These are phyloP conservation scores for Acarospora socialis DNA, from an alignment of 2,329 filamentous ascomycete species.

Conservation along the genomic window DNA sequence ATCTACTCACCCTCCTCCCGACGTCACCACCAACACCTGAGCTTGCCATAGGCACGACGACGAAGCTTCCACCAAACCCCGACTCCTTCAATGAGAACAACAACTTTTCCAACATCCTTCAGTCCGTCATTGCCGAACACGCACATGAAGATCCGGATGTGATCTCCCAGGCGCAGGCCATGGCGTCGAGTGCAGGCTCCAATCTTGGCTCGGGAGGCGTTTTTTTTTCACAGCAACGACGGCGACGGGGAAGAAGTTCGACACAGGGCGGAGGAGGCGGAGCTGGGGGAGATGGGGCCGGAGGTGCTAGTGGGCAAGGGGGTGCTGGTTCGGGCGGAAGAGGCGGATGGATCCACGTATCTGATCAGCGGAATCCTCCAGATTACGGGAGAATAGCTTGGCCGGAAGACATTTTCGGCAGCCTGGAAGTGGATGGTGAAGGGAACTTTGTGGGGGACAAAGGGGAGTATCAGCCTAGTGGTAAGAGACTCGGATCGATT, in stretches of 20 bases:
- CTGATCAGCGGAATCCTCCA: constrained; percentile 43
- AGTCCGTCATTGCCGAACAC: constrained; percentile 39
- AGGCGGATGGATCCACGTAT: constrained; percentile 51
- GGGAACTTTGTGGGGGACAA: constrained; percentile 42
- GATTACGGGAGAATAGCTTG: constrained; percentile 49
- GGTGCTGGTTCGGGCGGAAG: constrained; percentile 42
- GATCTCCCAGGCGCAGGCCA: constrained; percentile 44
- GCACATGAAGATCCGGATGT: constrained; percentile 42
- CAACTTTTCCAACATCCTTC: constrained; percentile 40
- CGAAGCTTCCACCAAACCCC: constrained; percentile 41
- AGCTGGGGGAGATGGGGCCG: constrained; percentile 31
- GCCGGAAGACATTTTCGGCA: constrained; percentile 53
- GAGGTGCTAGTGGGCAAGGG: constrained; percentile 44
- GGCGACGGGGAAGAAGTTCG: constrained; percentile 14
- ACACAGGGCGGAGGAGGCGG: constrained; percentile 25
- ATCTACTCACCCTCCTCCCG: constrained; percentile 43
- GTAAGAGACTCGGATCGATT: constrained; percentile 19
- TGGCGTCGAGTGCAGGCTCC: constrained; percentile 43
- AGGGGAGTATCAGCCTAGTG: constrained; percentile 46
- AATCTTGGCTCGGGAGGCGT: constrained; percentile 37
- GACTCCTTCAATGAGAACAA: constrained; percentile 42
- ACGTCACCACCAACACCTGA: constrained; percentile 37
- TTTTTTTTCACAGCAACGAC: constrained; percentile 27
- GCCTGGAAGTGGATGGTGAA: constrained; percentile 44
- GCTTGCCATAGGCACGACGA: constrained; percentile 41